These are phyloP conservation scores for Elsinoe arachidis DNA, from an alignment of 2,329 filamentous ascomycete species.

Conservation along the genomic window DNA sequence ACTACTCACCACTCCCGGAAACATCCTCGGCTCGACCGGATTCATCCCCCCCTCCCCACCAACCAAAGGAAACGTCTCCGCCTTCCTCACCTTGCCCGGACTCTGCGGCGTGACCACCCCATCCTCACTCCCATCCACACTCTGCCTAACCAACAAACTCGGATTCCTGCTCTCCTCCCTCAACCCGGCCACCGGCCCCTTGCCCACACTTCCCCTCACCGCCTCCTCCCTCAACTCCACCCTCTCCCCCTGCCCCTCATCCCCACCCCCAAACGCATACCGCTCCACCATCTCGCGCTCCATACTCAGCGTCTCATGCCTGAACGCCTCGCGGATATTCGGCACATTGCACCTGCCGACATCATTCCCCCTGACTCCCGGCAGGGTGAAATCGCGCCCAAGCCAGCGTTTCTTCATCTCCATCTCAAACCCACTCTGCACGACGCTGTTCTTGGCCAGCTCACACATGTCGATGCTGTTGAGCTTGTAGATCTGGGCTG, in stretches of 20 bases:
- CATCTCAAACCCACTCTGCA: constrained; percentile 87
- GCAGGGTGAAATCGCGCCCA: constrained; percentile 65
- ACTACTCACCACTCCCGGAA: constrained; percentile 58
- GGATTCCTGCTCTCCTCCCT: constrained; percentile 8
- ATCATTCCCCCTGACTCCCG: constrained; percentile 76
- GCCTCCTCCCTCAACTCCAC: background rate
- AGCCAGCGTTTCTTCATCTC: constrained; percentile 88
- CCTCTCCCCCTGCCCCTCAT: constrained; percentile 19
- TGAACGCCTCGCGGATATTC: constrained; percentile 80
- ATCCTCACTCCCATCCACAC: constrained; percentile 17
- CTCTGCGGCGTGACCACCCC: background rate
- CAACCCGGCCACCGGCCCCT: background rate
- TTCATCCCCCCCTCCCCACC: constrained; percentile 31
- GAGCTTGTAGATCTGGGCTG: constrained; percentile 96
- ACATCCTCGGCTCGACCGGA: constrained; percentile 54
- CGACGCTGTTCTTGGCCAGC: constrained; percentile 88
- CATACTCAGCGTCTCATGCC: constrained; percentile 74
- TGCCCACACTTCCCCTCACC: background rate
- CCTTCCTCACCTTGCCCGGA: background rate
- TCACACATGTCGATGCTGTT: constrained; percentile 98
- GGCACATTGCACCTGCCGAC: constrained; percentile 97
- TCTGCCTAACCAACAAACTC: constrained; percentile 19
- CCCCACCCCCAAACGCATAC: constrained; percentile 14
- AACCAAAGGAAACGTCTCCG: constrained; percentile 18
- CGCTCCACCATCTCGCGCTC: constrained; percentile 58